Percentiles rank a stretch among this genome's conserved stretches.
phyloP scores from a whole-genome alignment of 73 alveolate genomes.

The Paramecium pentaurelia region DNA sequence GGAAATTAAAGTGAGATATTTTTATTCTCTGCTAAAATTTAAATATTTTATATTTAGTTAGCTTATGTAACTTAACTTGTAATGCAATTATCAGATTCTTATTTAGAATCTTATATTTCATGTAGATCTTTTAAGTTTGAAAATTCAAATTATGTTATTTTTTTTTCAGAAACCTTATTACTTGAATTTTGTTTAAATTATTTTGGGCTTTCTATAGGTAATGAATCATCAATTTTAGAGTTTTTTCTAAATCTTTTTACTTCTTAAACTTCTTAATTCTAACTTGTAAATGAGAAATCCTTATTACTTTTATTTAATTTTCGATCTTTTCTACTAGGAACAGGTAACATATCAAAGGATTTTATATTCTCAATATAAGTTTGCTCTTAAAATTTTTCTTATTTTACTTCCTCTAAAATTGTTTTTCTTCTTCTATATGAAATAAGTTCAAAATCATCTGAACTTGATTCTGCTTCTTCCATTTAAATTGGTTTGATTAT shows the following conservation, averaged over 20 bases:
- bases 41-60: background rate
- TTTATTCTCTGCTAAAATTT: background rate
- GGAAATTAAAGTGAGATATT: background rate
- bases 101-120: background rate
- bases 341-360: background rate
- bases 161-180: background rate
- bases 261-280: background rate
- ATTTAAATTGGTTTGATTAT: background rate
- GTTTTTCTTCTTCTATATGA: background rate
- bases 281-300: background rate
- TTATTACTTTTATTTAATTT: background rate
- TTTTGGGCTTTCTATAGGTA: background rate
- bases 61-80: background rate
- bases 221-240: background rate
- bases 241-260: background rate
- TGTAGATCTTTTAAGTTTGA: background rate
- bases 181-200: background rate
- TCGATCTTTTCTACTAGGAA: background rate
- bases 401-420: background rate
- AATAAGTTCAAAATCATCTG: background rate
- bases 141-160: background rate
- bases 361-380: background rate
- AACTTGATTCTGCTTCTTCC: background rate
- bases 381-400: background rate
- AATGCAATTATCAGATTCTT: background rate